Conservation (phyloP, 805 yeast species). For the Candida adriatica region DNA sequence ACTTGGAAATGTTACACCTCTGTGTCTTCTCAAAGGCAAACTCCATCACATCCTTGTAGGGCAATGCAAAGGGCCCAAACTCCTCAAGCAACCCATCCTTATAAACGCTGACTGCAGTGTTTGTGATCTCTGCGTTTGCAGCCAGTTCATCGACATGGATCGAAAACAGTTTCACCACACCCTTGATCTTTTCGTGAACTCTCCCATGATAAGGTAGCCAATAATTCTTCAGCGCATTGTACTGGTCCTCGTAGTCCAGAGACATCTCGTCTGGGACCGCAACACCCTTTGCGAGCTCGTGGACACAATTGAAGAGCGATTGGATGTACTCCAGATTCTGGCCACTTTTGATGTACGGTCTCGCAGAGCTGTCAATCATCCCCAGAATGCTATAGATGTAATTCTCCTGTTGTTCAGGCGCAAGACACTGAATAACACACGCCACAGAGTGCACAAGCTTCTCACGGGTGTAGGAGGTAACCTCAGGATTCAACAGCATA, state of each 20-base stretch:
- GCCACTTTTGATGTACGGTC: conserved; percentile 12
- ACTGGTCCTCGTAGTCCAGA: conserved; percentile 21
- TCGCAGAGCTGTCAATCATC: conserved; percentile 22
- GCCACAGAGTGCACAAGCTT: conserved; percentile 57
- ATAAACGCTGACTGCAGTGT: conserved; percentile 55
- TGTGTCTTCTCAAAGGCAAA: conserved; percentile 24
- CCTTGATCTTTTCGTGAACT: conserved; percentile 17
- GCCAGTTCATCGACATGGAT: conserved; percentile 31
- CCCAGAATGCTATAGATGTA: conserved; percentile 29
- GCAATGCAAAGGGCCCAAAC: conserved; percentile 62
- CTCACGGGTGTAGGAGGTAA: conserved; percentile 45
- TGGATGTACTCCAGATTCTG: conserved; percentile 35
- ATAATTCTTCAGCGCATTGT: conserved; percentile 21
- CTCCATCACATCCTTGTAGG: conserved; percentile 31
- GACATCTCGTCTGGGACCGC: conserved; percentile 49
- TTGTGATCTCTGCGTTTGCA: conserved; percentile 46
- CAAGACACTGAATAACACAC: conserved; percentile 50
- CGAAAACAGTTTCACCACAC: conserved; percentile 32
- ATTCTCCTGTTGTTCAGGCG: conserved; percentile 36
- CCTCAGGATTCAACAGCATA: conserved; percentile 34
- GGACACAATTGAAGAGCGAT: conserved; percentile 55
- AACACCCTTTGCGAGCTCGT: conserved; percentile 67
- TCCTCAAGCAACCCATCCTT: conserved; percentile 60
- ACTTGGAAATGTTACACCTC: conserved; percentile 20
- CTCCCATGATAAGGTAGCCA: conserved; percentile 11